Conservation (phyloP, 1,284 basidiomycete species). For the Apiotrichum veenhuisii region DNA sequence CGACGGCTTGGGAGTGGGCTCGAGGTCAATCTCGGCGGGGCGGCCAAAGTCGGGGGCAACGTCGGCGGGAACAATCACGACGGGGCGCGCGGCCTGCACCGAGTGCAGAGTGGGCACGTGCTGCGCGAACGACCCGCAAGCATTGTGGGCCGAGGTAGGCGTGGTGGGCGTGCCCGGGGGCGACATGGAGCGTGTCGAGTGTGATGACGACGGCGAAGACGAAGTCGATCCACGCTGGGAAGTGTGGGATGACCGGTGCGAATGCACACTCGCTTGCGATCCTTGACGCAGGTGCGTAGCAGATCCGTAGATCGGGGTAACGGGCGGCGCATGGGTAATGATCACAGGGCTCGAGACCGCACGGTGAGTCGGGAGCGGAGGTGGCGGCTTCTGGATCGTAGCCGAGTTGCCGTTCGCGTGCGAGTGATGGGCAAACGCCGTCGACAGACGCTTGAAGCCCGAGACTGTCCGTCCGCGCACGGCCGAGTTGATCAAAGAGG, state of each 20-base stretch:
- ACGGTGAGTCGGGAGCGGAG: neutral
- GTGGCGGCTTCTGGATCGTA: neutral
- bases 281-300: neutral
- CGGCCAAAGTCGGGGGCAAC: neutral
- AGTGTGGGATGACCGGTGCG: neutral
- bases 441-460: conserved; percentile 12
- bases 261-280: neutral
- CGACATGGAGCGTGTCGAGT: conserved; percentile 9
- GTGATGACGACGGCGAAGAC: conserved; percentile 6
- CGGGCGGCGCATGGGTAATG: neutral
- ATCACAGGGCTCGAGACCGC: neutral
- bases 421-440: neutral
- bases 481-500: neutral
- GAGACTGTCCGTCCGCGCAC: conserved; percentile 6
- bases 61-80: conserved; percentile 7
- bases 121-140: neutral
- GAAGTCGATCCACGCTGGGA: neutral
- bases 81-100: neutral
- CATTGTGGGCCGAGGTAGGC: conserved; percentile 1
- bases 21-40: neutral
- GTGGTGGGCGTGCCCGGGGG: conserved; percentile 20
- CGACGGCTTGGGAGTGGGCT: conserved; percentile 1
- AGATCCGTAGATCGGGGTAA: neutral
- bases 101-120: neutral
- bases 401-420: neutral